phyloP scores from a whole-genome alignment of 331 rosid genomes.

The Arachis monticola region DNA sequence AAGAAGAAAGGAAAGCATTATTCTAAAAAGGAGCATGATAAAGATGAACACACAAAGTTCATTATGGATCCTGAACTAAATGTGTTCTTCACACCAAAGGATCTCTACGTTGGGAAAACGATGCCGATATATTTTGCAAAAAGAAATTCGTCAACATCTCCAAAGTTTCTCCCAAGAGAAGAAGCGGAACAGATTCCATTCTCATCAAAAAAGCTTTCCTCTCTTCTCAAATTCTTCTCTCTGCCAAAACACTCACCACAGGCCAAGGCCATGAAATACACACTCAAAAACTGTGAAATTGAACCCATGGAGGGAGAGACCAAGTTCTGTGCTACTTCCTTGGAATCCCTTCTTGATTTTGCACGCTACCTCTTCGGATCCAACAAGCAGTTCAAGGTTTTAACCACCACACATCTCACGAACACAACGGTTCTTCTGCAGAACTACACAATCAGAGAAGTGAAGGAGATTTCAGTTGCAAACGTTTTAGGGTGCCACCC shows the following conservation, averaged over 20 bases:
- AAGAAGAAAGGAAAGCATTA: background rate
- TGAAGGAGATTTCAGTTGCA: conserved; percentile 48
- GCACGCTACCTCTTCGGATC: conserved; percentile 50
- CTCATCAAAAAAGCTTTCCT: conserved; percentile 49
- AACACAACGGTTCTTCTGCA: conserved; percentile 49
- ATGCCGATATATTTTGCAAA: conserved; percentile 66
- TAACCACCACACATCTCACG: conserved; percentile 56
- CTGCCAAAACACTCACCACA: conserved; percentile 62
- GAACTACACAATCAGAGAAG: conserved; percentile 62
- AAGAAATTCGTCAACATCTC: conserved; percentile 53
- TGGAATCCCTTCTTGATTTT: conserved; percentile 73
- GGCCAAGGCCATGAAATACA: conserved; percentile 69
- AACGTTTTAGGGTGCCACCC: conserved; percentile 74
- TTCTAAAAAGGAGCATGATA: background rate
- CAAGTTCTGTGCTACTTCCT: conserved; percentile 76
- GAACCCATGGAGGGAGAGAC: conserved; percentile 72
- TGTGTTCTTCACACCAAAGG: conserved; percentile 71
- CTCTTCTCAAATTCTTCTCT: conserved; percentile 60
- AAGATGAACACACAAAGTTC: conserved; percentile 21
- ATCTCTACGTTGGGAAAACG: conserved; percentile 58
- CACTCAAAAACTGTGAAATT: conserved; percentile 63
- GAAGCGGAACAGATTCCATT: conserved; percentile 71
- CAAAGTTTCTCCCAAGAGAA: conserved; percentile 64
- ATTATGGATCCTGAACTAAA: conserved; percentile 53
- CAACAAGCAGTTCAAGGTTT: conserved; percentile 45